Evolutionary conservation across 2,329 filamentous ascomycete species (phyloP).

Genomic region (Paraphaeosphaeria minitans): DNA sequence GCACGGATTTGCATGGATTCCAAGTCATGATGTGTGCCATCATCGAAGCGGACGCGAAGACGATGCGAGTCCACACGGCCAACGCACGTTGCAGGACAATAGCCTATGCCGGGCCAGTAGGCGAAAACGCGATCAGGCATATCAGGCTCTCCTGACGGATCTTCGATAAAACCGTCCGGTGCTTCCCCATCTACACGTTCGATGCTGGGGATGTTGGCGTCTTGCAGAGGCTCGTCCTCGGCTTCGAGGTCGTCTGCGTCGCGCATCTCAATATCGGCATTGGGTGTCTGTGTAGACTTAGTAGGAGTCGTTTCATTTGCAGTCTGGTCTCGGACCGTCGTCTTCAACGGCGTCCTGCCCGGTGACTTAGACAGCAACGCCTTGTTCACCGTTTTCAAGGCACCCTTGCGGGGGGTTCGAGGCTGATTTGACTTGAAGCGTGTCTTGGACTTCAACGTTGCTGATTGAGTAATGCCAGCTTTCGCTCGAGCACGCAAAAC

Average conservation of each 20-base stretch:
- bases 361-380: conserved; percentile 29
- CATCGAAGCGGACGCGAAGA: conserved; percentile 56
- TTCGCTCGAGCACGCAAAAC: conserved; percentile 29
- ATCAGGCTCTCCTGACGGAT: conserved; percentile 33
- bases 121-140: conserved; percentile 62
- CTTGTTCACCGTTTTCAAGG: conserved; percentile 36
- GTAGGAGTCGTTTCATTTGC: conserved; percentile 11
- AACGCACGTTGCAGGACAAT: conserved; percentile 65
- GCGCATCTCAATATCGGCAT: conserved; percentile 28
- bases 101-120: conserved; percentile 61
- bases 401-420: conserved; percentile 29
- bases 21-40: conserved; percentile 50
- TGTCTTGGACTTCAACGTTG: conserved; percentile 29
- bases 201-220: conserved; percentile 17
- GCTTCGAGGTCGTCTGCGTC: conserved; percentile 17
- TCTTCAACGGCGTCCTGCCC: conserved; percentile 17
- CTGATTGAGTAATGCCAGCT: conserved; percentile 22
- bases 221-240: conserved; percentile 28
- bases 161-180: conserved; percentile 20
- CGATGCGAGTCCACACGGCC: conserved; percentile 50
- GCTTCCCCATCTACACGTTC: conserved; percentile 8
- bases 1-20: conserved; percentile 47
- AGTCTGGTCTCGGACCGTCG: conserved; percentile 11
- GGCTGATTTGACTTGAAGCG: conserved; percentile 22
- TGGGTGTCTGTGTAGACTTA: conserved; percentile 5